These are phyloP conservation scores for Aspergillus cejpii DNA, from an alignment of 2,329 filamentous ascomycete species.

Conservation along the genomic window DNA sequence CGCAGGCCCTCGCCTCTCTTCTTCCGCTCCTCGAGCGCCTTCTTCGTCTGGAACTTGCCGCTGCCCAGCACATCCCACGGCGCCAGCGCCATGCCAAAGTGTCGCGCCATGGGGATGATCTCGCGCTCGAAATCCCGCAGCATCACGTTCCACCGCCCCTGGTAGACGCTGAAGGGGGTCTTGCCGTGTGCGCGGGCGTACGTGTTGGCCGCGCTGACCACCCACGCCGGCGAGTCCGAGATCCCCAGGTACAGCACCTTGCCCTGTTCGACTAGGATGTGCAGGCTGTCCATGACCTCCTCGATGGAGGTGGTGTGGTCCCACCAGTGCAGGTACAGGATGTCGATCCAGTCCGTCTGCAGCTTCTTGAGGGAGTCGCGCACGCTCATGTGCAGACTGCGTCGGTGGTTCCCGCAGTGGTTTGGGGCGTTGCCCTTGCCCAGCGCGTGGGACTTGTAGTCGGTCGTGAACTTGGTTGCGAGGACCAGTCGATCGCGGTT, in stretches of 20 bases:
- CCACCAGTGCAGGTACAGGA: conserved; percentile 53
- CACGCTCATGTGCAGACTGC: conserved; percentile 41
- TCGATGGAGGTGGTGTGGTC: conserved; percentile 38
- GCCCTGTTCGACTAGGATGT: conserved; percentile 35
- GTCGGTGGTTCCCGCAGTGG: conserved; percentile 39
- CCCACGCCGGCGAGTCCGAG: conserved; percentile 39
- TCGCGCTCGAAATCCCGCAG: conserved; percentile 38
- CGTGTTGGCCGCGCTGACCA: conserved; percentile 36
- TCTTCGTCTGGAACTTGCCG: conserved; percentile 46
- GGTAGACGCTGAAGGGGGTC: conserved; percentile 37
- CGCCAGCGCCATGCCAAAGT: conserved; percentile 44
- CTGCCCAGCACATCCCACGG: conserved; percentile 56
- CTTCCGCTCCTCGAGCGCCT: conserved; percentile 43
- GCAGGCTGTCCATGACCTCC: conserved; percentile 36
- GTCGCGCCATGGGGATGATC: conserved; percentile 37
- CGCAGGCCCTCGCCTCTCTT: conserved; percentile 40
- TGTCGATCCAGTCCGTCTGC: conserved; percentile 49
- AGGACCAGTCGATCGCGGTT: conserved; percentile 63
- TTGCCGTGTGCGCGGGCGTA: conserved; percentile 38
- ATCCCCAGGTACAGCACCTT: conserved; percentile 41
- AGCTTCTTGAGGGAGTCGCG: conserved; percentile 44
- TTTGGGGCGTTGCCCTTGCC: conserved; percentile 33
- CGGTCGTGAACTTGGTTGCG: conserved; percentile 62
- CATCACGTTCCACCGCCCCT: conserved; percentile 38
- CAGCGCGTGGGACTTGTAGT: conserved; percentile 43